Conservation (phyloP, 441 rosid species). For the Capsella rubella region DNA sequence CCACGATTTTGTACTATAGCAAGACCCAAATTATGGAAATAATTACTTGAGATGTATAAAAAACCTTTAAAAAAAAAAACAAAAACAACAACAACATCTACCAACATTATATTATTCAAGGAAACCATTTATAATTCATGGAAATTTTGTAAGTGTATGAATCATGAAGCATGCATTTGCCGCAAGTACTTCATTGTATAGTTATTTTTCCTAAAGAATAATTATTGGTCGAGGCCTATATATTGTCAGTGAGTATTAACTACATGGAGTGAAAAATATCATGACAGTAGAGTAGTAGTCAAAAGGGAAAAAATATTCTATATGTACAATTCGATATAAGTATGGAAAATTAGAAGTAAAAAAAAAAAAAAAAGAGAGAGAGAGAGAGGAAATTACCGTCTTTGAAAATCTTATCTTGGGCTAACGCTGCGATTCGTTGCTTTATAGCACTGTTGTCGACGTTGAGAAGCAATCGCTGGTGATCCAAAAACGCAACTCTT, state of each 20-base stretch:
- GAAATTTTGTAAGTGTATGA: background rate
- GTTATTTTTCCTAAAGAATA: slow-evolving; percentile 1
- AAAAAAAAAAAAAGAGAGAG: background rate
- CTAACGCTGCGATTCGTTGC: slow-evolving; percentile 76
- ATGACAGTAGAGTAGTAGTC: background rate
- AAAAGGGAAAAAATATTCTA: background rate
- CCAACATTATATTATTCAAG: background rate
- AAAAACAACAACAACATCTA: background rate
- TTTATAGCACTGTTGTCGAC: slow-evolving; percentile 73
- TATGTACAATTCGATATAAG: background rate
- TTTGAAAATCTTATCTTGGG: slow-evolving; percentile 76
- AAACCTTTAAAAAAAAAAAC: background rate
- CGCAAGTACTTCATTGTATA: slow-evolving; percentile 29
- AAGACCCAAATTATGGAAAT: slow-evolving; percentile 1
- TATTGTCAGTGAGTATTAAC: slow-evolving; percentile 35
- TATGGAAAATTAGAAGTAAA: background rate
- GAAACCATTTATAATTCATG: background rate
- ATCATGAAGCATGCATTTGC: slow-evolving; percentile 33
- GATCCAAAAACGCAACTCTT: slow-evolving; percentile 73
- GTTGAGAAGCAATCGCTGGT: slow-evolving; percentile 70
- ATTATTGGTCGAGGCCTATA: slow-evolving; percentile 21
- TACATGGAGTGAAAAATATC: slow-evolving; percentile 1
- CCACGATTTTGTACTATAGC: slow-evolving; percentile 19
- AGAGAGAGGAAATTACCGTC: slow-evolving; percentile 53
- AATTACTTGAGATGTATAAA: slow-evolving; percentile 8